A percentile compares a stretch with the other conserved stretches of the same genome.
These are phyloP conservation scores for Notholithocarpus densiflorus DNA, from an alignment of 306 rosid species.

Conservation along the genomic window DNA sequence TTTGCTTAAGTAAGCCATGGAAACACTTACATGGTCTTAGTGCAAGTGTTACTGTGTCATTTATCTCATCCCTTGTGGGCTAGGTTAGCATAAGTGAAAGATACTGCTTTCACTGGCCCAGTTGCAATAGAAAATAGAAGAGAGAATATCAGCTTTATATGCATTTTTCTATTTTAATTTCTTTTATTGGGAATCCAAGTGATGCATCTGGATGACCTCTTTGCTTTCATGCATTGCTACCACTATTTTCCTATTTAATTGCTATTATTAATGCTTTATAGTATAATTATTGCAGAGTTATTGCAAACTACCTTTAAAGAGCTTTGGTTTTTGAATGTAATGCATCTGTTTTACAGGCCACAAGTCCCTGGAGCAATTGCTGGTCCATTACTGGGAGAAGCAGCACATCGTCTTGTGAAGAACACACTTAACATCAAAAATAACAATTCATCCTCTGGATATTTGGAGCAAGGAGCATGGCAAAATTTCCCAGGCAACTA, in stretches of 20 bases:
- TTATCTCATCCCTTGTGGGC: not conserved
- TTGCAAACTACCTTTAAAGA: not conserved
- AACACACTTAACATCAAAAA: slow-evolving; percentile 63
- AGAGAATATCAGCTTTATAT: not conserved
- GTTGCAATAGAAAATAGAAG: not conserved
- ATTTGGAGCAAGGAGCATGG: slow-evolving; percentile 43
- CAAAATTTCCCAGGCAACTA: slow-evolving; percentile 37
- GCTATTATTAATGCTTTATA: no score
- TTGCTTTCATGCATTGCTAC: not conserved
- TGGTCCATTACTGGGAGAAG: slow-evolving; percentile 87
- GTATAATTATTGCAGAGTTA: not conserved
- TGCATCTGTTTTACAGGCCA: slow-evolving; percentile 50
- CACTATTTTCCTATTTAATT: not conserved
- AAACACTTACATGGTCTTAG: slow-evolving; percentile 8
- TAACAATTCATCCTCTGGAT: slow-evolving; percentile 49
- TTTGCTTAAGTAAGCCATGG: slow-evolving; percentile 10
- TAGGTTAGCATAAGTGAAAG: not conserved
- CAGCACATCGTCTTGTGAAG: slow-evolving; percentile 93
- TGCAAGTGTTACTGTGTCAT: slow-evolving; percentile 10
- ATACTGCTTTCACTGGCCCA: not conserved
- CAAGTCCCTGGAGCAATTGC: slow-evolving; percentile 81
- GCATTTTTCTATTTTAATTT: not conserved
- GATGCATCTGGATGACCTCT: not conserved
- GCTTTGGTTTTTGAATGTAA: slow-evolving; percentile 15
- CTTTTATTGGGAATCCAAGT: not conserved